These are phyloP conservation scores for Setaria italica DNA, from an alignment of 202 grass and related monocot genomes.

Conservation along the genomic window DNA sequence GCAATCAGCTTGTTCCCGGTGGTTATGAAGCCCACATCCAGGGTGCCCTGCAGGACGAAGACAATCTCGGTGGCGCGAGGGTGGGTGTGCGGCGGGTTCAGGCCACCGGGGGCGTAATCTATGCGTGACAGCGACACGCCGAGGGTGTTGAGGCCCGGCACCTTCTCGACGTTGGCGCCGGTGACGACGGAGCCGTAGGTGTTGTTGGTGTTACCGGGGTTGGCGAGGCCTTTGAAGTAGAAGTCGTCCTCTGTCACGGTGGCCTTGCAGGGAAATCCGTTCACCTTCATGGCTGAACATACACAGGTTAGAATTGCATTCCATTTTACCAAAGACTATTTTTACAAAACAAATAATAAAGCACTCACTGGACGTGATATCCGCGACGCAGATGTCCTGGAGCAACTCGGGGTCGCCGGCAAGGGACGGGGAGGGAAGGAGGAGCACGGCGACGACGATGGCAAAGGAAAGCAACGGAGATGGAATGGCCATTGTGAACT, in stretches of 20 bases:
- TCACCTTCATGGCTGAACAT: constrained; percentile 59
- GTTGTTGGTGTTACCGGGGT: neutral
- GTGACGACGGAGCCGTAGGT: neutral
- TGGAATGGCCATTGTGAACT: constrained; percentile 21
- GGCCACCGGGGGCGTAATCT: constrained; percentile 61
- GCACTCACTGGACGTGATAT: constrained; percentile 49
- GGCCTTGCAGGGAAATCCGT: constrained; percentile 71
- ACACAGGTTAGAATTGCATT: neutral
- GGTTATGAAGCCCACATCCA: constrained; percentile 72
- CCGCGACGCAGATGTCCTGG: constrained; percentile 78
- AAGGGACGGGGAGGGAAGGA: constrained; percentile 34
- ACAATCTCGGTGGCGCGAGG: constrained; percentile 74
- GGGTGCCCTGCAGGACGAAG: constrained; percentile 57
- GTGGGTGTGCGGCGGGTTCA: constrained; percentile 80
- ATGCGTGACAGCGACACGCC: constrained; percentile 74
- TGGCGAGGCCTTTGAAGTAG: constrained; percentile 64
- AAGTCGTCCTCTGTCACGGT: constrained; percentile 64
- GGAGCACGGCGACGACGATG: constrained; percentile 10
- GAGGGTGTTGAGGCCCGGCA: constrained; percentile 76
- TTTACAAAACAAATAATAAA: neutral
- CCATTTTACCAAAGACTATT: neutral
- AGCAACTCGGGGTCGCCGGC: constrained; percentile 68
- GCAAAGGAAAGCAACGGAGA: constrained; percentile 1
- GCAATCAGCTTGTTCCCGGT: constrained; percentile 57
- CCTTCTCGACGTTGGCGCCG: constrained; percentile 70